Base-by-base conservation (phyloP, 1,284 basidiomycete genomes). In the Leucoagaricus sp. region DNA sequence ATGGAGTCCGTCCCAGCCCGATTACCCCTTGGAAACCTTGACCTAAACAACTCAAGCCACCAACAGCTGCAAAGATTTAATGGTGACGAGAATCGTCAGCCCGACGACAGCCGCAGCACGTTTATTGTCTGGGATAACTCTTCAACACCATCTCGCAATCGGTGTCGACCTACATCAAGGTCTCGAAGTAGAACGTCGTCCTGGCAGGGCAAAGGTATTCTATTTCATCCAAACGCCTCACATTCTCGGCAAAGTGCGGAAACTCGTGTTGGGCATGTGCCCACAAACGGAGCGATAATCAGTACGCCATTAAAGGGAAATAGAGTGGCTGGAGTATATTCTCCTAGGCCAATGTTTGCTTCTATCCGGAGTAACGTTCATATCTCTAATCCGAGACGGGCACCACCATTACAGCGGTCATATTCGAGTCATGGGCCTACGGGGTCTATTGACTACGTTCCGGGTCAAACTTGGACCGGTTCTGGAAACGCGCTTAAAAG, bases 401-500 rank as follows among this genome's bases (percentile, higher is more conserved):
- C 34, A 23, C 12, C 28, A 23, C 26, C 53, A 4, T 23, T 57
- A 36, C 49, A 51, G 17, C 31, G 55, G 33, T 57, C 49, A 15
- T 44, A 57, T n/a, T 57, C 55, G 15, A 57, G 34, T 47, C 49
- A 51, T n/a, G 55, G 49, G 17, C n/a, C 26, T n/a, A 15, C 46
- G 12, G 36, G 21, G 28, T 28, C 46, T 49, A 13, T 50, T 29
- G 49, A 57, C 4, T 40, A 40, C 17, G 28, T 21, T 23, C 17
- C 40, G 25, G 34, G 29, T 4, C 28, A 57, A 21, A 5, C 49
- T 3, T 57, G 55, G 55, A 50, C 33, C n/a, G 55, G 48, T n/a
- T 57, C 55, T 15, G 60, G 60, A 17, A 47, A 49, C 42, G 69
- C 69, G 25, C 76, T 77, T 12, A 74, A 74, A 59, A 82, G 82